Evolutionary conservation across 2,329 filamentous ascomycete genomes (phyloP), one percentile per base, ranked within the genome.

Genomic region (Talaromyces rugulosus): DNA sequence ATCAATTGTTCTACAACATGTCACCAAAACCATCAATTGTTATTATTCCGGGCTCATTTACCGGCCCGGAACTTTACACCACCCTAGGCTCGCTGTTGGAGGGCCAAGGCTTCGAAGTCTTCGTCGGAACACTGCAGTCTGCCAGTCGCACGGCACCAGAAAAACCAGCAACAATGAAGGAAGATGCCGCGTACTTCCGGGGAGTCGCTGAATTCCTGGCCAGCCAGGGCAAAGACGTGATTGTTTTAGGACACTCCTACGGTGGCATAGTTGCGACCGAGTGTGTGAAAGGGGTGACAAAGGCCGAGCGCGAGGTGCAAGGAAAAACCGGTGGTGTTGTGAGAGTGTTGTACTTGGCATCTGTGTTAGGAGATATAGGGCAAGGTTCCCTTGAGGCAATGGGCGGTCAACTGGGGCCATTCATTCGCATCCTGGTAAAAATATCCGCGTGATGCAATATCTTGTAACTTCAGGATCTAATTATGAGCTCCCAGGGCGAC

Each of bases 111-210:
- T 66, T 66, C 54, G 68, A 69, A 52, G 58, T 66, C 28, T 59
- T 69, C 50, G 63, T 62, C 12, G 63, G 55, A 14, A 64, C 66
- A 0, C 56, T 64, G 4, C 62, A 54, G 50, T 59, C 59, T 27
- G 18, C 59, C 12, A 56, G 18, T 23, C 47, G 60, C 36, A 53
- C 18, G 42, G 47, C 55, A 16, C 51, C 60, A 18, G 59, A 56
- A 14, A 68, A 71, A 5, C 67, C 70, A 5, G 63, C 67, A 6
- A 72, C 74, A 31, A 71, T 74, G 57, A 65, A 67, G 27, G 67
- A 73, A 55, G 74, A 77, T 57, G 74, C 72, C 1, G 66, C 67
- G 4, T 67, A 66, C 54, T 70, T 77, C 31, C 67, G 66, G 36
- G 59, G 59, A 3, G 67, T 66, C 0, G 60, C 78, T 5, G 63